phyloP scores from a whole-genome alignment of 169 alveolate genomes.

The Cystoisospora suis region DNA sequence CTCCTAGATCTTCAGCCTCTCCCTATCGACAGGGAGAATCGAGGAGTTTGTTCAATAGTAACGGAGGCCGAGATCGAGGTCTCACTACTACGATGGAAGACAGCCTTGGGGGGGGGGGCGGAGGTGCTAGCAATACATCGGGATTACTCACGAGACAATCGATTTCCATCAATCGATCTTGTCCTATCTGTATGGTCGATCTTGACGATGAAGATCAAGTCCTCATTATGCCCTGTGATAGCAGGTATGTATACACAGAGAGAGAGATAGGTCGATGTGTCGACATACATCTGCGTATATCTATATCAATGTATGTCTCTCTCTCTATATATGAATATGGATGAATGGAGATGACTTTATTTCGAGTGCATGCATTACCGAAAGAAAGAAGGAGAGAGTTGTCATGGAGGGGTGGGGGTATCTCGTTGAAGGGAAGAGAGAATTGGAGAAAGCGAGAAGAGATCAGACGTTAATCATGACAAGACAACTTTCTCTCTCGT shows the following conservation, averaged over 20 bases:
- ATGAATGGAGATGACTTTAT: not conserved
- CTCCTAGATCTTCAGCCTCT: too few species aligned
- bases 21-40: too few species aligned
- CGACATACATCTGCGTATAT: not conserved
- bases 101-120: not conserved
- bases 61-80: too few species aligned
- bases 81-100: too few species aligned
- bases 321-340: not conserved
- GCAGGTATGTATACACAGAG: not conserved
- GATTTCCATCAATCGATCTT: slow-evolving; percentile 30
- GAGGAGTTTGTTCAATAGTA: too few species aligned
- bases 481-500: too few species aligned
- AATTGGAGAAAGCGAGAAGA: not conserved
- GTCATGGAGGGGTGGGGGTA: too few species aligned
- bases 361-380: too few species aligned
- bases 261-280: not conserved
- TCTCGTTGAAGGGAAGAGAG: not conserved
- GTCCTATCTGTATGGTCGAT: slow-evolving; percentile 55
- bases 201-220: slow-evolving; percentile 37
- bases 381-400: too few species aligned
- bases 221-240: slow-evolving; percentile 59
- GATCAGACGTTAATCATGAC: not conserved
- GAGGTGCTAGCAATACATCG: slow-evolving; percentile 8
- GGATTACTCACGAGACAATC: not conserved
- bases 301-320: not conserved